Evolutionary conservation across 257 asterid species (phyloP), one percentile per base, ranked within the genome.

Genomic region (Fraxinus quadrangulata): DNA sequence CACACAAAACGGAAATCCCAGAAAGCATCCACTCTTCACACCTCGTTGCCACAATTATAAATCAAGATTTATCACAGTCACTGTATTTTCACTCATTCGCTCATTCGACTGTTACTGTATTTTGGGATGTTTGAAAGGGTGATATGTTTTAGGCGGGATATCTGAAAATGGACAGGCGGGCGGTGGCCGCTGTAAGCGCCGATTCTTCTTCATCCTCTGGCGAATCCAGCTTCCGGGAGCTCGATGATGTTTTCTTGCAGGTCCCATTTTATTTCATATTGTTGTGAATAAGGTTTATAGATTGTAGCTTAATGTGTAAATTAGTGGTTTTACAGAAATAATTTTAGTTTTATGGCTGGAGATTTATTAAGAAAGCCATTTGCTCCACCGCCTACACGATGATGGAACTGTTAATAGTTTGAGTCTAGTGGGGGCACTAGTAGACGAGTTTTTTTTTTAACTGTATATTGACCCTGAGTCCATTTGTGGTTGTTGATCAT

Each of bases 181-280:
- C 16, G 11, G 77, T 76, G 5, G 76, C 75, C 19, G 56, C 72
- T 30, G 66, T 69, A 16, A 51, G 30, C 65, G 82, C 69, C 4
- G 90, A 82, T 40, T 86, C 91, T 24, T 86, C 89, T 70, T 79
- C 90, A 19, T 75, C 88, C 66, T 85, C 93, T 19, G 86, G 92
- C 61, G 93, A 88, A 75, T 88, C 96, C 81, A 92, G 86, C 83
- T 94, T 94, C 84, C 89, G 97, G 19, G 93, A 92, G 78, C 91
- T 86, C 74, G 98, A 94, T 81, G 96, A 92, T 75, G 93, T 85
- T 75, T 92, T 89, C 82, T 86, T 94, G 88, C 97, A 94, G 98
- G 97, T 91, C 72, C 9, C 67, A 2, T 54, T 76, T 69, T 8
- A 30, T 71, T 49, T 71, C 49, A 67, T 0, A 30, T 45, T 16